Base-by-base conservation (phyloP, 2,329 filamentous ascomycete genomes). In the Cytospora mali region DNA sequence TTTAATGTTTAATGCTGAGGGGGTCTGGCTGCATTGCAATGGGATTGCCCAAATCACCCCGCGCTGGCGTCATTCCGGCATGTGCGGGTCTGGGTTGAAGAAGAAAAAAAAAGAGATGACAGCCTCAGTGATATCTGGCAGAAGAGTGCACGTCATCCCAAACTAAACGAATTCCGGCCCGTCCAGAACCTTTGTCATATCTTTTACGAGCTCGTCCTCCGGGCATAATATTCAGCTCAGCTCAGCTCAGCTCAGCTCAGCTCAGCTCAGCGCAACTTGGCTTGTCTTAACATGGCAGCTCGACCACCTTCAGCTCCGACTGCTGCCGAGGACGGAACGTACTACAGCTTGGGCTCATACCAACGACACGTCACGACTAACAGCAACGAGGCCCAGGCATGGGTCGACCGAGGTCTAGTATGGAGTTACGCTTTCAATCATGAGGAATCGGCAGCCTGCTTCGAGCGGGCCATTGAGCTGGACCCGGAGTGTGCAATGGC, bases 401-500 rank as follows among this genome's bases (percentile, higher is more conserved):
- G 90, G 90, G 92, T 91, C 71, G 80, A 89, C 71, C 84, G 88
- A 3, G 90, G 88, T 2, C 76, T 93, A n/a, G 78, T 87, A 25
- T 93, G 90, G 90, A 82, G 80, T 50, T 93, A 89, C 72, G 88
- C 79, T 25, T 93, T 93, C 77, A 92, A 93, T 71, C 89, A 92
- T 70, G 87, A 89, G 67, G 90, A 92, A 72, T 84, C 88, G 0
- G 81, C 80, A 5, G 75, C 75, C 48, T 91, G 88, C 74, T 91
- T 91, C 68, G 76, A 86, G 68, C 75, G 77, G 10, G 87, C 86
- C n/a, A 80, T 85, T 33, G 71, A 73, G 1, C 71, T 77, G 53
- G 88, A 91, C 65, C 65, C 75, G 0, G 66, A 72, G 2, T 89
- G 84, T 62, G 80, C 82, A 31, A 85, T 91, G 78, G 87, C 85